phyloP scores from a whole-genome alignment of 768 basidiomycete species.

The Lactarius pseudohatsudake region DNA sequence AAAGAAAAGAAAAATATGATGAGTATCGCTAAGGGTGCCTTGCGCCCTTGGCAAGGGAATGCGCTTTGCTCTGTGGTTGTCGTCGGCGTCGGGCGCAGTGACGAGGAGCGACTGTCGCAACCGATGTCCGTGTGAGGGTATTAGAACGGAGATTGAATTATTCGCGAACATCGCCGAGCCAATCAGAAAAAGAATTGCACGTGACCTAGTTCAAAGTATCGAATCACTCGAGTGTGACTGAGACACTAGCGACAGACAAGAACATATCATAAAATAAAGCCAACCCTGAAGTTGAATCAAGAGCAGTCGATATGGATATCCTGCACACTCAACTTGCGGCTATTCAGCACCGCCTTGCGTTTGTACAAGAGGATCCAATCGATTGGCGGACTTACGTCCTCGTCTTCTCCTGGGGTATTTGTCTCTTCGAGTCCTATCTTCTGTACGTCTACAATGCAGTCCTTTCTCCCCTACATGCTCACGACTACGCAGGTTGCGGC shows the following conservation, averaged over 20 bases:
- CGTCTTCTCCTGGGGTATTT: slow-evolving; percentile 69
- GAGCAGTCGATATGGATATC: slow-evolving; percentile 21
- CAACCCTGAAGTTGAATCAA: no score
- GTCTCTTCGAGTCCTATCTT: slow-evolving; percentile 85
- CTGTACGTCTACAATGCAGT: slow-evolving; percentile 52
- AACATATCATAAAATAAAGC: not conserved
- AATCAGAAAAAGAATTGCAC: slow-evolving; percentile 13
- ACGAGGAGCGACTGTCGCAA: slow-evolving; percentile 22
- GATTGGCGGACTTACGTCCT: slow-evolving; percentile 87
- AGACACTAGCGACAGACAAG: not conserved
- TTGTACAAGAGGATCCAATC: slow-evolving; percentile 68
- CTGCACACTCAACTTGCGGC: slow-evolving; percentile 27
- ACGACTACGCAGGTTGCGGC: slow-evolving; percentile 52
- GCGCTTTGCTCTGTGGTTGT: slow-evolving; percentile 16
- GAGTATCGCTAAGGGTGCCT: slow-evolving; percentile 1
- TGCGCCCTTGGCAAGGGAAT: slow-evolving; percentile 15
- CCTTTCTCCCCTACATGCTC: slow-evolving; percentile 2
- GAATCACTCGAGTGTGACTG: not conserved
- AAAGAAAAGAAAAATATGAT: slow-evolving; percentile 2
- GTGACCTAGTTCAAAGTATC: not conserved
- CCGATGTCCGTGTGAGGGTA: slow-evolving; percentile 15
- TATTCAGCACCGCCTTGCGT: slow-evolving; percentile 64
- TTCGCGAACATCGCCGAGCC: slow-evolving; percentile 8
- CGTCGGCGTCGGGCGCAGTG: slow-evolving; percentile 28
- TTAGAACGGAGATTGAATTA: slow-evolving; percentile 25